Conservation (phyloP, 2,329 filamentous ascomycete genomes). For the Botrytis deweyae region DNA sequence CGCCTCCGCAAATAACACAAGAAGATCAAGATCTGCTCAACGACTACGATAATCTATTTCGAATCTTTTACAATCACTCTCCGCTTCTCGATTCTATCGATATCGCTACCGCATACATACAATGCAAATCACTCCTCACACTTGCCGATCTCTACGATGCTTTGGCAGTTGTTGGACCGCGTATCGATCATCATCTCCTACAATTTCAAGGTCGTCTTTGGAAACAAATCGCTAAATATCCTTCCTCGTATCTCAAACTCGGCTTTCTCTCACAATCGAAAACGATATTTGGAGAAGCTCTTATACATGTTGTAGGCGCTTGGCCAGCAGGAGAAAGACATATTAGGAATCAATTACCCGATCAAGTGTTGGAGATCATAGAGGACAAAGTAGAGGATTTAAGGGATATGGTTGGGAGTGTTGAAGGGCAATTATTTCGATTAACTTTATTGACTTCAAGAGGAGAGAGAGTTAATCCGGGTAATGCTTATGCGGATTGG, state of each 20-base stretch:
- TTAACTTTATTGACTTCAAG: conserved; percentile 70
- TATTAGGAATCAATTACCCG: conserved; percentile 69
- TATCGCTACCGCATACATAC: conserved; percentile 88
- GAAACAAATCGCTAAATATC: conserved; percentile 97
- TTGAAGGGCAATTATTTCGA: conserved; percentile 80
- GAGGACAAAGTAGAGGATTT: conserved; percentile 94
- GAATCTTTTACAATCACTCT: conserved; percentile 92
- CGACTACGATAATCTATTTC: conserved; percentile 94
- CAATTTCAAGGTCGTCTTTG: conserved; percentile 89
- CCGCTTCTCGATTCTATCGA: conserved; percentile 80
- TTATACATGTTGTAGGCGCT: conserved; percentile 92
- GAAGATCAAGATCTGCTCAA: conserved; percentile 75
- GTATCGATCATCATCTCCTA: conserved; percentile 89
- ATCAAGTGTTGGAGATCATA: conserved; percentile 79
- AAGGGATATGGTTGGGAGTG: conserved; percentile 74
- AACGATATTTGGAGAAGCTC: conserved; percentile 80
- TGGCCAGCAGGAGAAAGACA: conserved; percentile 83
- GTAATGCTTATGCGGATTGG: conserved; percentile 84
- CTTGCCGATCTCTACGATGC: conserved; percentile 96
- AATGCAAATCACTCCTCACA: conserved; percentile 85
- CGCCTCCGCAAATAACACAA: conserved; percentile 48
- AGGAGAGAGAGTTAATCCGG: conserved; percentile 79
- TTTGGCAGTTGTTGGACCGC: conserved; percentile 78
- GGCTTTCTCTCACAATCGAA: conserved; percentile 82
- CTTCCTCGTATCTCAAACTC: conserved; percentile 85